Evolutionary conservation across 2,329 filamentous ascomycete species (phyloP).

Genomic region (Neofusicoccum sp.): DNA sequence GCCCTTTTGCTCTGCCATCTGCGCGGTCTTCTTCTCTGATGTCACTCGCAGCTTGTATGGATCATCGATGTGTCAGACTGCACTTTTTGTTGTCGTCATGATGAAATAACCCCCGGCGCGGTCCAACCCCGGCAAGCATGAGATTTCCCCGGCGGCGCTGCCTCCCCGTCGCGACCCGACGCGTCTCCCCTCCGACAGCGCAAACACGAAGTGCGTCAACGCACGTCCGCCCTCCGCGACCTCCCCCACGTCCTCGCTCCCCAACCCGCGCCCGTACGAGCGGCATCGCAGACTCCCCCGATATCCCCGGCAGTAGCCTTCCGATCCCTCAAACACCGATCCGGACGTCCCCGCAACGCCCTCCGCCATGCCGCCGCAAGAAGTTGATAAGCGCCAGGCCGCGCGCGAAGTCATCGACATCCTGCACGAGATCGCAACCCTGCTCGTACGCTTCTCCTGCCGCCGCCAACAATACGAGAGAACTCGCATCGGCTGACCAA

Average conservation of each 20-base stretch:
- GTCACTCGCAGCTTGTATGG: background rate
- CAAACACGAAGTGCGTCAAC: background rate
- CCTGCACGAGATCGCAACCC: constrained; percentile 79
- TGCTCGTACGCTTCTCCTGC: constrained; percentile 64
- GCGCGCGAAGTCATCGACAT: constrained; percentile 82
- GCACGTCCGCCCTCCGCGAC: background rate
- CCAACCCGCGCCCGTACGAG: background rate
- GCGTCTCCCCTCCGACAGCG: background rate
- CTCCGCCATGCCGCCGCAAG: constrained; percentile 29
- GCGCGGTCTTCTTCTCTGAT: background rate
- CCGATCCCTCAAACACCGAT: background rate
- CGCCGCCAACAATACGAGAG: background rate
- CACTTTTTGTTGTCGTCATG: constrained; percentile 9
- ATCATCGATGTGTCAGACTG: background rate
- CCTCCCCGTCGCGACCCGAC: constrained; percentile 7
- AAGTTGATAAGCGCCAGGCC: constrained; percentile 66
- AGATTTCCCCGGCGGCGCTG: background rate
- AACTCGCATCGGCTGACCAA: background rate
- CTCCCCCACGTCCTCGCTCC: background rate
- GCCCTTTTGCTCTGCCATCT: background rate
- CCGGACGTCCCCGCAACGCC: background rate
- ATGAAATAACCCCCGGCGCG: background rate
- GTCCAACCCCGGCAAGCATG: background rate
- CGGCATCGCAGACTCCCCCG: background rate
- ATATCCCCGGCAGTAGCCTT: background rate